phyloP scores from a whole-genome alignment of 495 filamentous ascomycete species.

The Penicillium manginii region DNA sequence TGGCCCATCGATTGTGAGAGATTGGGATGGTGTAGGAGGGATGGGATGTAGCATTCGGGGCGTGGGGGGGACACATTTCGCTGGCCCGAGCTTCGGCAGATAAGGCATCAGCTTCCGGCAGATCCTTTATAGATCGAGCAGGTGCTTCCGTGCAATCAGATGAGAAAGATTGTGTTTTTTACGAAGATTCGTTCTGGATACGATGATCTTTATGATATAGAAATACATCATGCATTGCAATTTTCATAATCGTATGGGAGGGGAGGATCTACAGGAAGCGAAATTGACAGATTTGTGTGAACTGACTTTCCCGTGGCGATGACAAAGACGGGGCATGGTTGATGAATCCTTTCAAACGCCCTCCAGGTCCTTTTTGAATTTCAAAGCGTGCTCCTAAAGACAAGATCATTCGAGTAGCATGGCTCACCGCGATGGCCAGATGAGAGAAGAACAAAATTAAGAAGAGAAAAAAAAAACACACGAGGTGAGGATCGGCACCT shows the following conservation, averaged over 20 bases:
- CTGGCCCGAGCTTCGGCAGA: conserved; percentile 37
- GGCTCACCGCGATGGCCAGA: conserved; percentile 21
- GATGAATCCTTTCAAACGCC: background rate
- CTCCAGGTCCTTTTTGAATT: background rate
- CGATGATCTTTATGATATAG: background rate
- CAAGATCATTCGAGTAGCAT: conserved; percentile 30
- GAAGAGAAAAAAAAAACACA: conserved; percentile 23
- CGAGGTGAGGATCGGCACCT: conserved; percentile 40
- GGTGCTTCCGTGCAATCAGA: too few relatives aligned
- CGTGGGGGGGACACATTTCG: conserved; percentile 17
- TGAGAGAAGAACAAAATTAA: conserved; percentile 2
- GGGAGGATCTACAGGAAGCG: background rate
- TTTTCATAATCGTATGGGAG: background rate
- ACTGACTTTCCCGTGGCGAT: background rate
- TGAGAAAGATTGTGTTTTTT: too few relatives aligned
- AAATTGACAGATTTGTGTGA: background rate
- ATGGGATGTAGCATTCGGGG: conserved; percentile 11
- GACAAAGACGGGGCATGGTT: background rate
- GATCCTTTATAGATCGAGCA: conserved; percentile 6
- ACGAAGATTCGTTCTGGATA: too few relatives aligned
- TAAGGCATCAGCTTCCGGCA: conserved; percentile 27
- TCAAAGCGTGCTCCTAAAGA: conserved; percentile 29
- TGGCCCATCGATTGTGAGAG: conserved; percentile 36
- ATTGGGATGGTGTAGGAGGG: conserved; percentile 8
- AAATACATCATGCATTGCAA: background rate